A percentile compares a stretch with the other conserved stretches of the same genome.
Evolutionary conservation across 23 red algal species (phyloP).

Genomic region (Agarophyton chilense): DNA sequence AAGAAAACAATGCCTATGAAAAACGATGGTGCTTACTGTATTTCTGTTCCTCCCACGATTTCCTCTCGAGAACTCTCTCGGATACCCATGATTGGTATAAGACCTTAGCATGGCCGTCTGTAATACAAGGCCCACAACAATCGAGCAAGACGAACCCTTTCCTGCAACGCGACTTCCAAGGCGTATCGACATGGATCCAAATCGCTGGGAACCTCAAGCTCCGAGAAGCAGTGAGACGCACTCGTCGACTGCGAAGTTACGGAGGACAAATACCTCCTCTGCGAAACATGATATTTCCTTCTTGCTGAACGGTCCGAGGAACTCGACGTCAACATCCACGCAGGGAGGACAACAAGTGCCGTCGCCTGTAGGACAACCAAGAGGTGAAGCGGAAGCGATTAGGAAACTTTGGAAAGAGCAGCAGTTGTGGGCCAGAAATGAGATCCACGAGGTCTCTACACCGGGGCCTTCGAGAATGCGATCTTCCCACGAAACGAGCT

Average conservation of each 20-base stretch:
- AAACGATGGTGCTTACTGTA: neutral
- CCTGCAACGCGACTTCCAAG: neutral
- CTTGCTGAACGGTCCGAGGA: neutral
- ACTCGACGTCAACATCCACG: neutral
- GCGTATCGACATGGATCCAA: neutral
- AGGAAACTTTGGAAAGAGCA: neutral
- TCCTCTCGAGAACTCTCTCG: slow-evolving; percentile 4
- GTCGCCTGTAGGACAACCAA: neutral
- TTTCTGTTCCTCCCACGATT: neutral
- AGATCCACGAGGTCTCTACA: neutral
- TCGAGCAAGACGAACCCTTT: neutral
- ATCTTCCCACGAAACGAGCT: neutral
- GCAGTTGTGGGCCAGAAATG: slow-evolving; percentile 16
- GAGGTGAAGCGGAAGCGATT: neutral
- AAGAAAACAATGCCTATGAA: slow-evolving; percentile 3
- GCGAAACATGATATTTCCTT: slow-evolving; percentile 25
- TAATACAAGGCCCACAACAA: no score
- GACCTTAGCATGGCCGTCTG: neutral
- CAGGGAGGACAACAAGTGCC: neutral
- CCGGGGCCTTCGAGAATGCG: neutral
- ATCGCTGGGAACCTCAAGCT: neutral
- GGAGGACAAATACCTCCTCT: neutral
- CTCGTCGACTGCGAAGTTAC: neutral
- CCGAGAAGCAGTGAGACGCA: neutral
- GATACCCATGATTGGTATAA: neutral